Conservation (phyloP, 345 rosid genomes). For the Geranium brycei region DNA sequence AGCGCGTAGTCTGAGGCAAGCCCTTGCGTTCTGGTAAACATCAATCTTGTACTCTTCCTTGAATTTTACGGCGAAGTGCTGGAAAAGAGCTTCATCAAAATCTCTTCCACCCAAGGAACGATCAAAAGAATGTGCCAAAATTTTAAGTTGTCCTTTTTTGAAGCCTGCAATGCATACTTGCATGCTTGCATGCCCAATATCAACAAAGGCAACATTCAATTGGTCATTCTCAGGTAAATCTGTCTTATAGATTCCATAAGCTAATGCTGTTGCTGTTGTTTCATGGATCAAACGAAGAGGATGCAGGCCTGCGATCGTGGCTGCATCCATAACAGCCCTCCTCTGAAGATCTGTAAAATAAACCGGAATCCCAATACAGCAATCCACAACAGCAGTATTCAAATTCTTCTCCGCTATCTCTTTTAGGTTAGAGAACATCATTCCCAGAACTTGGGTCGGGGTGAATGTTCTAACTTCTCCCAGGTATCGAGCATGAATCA, state of each 20-base stretch:
- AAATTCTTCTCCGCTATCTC: conserved; percentile 76
- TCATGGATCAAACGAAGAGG: conserved; percentile 82
- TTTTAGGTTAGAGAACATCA: conserved; percentile 75
- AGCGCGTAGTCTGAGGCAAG: conserved; percentile 70
- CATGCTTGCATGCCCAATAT: conserved; percentile 84
- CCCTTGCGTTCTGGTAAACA: conserved; percentile 76
- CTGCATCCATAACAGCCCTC: conserved; percentile 90
- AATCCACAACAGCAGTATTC: conserved; percentile 79
- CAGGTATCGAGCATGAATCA: conserved; percentile 70
- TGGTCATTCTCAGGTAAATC: conserved; percentile 81
- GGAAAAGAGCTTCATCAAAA: conserved; percentile 76
- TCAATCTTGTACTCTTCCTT: conserved; percentile 88
- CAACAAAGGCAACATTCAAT: conserved; percentile 81
- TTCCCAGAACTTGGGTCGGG: conserved; percentile 87
- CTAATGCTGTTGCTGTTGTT: conserved; percentile 90
- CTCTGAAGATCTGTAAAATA: conserved; percentile 87
- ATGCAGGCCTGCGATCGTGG: conserved; percentile 81
- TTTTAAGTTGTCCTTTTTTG: conserved; percentile 71
- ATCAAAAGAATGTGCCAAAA: conserved; percentile 71
- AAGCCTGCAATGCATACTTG: conserved; percentile 96
- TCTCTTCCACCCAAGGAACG: conserved; percentile 85
- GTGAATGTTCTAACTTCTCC: conserved; percentile 75
- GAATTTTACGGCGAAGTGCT: conserved; percentile 63
- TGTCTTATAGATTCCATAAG: conserved; percentile 93
- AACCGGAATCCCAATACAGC: conserved; percentile 90